These are phyloP conservation scores for Pythium scleroteichum DNA, from an alignment of 352 stramenopile species.

Conservation along the genomic window DNA sequence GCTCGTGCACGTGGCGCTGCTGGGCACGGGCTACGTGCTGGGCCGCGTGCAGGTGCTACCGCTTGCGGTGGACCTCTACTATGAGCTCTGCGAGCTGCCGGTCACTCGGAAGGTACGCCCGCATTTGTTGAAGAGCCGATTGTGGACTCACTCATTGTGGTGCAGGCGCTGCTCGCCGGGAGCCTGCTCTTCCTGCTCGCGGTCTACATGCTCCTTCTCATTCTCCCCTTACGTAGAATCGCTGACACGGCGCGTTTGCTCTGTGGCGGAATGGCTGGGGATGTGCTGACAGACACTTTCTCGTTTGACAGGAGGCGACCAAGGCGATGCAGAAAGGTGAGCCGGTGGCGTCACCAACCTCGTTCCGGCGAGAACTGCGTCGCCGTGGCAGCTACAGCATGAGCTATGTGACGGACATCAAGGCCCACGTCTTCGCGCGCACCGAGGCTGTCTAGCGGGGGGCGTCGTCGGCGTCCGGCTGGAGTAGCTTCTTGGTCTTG, in stretches of 20 bases:
- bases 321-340: conserved; percentile 15
- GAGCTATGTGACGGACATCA: conserved; percentile 88
- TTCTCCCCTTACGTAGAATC: conserved; percentile 60
- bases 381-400: conserved; percentile 86
- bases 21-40: conserved; percentile 65
- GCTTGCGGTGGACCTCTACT: conserved; percentile 40
- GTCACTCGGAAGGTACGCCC: conserved; percentile 44
- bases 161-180: conserved; percentile 34
- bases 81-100: conserved; percentile 48
- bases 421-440: conserved; percentile 77
- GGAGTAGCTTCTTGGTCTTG: conserved; percentile 19
- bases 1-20: conserved; percentile 59
- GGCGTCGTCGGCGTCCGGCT: conserved; percentile 1
- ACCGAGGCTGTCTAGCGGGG: conserved; percentile 33
- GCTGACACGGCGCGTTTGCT: conserved; percentile 35
- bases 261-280: too few relatives aligned
- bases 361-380: conserved; percentile 80
- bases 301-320: conserved; percentile 32
- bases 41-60: conserved; percentile 56
- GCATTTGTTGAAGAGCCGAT: not conserved
- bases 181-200: conserved; percentile 47
- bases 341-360: conserved; percentile 40
- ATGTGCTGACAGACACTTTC: not conserved
- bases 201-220: conserved; percentile 47
- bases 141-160: not conserved